A percentile compares a stretch with the other conserved stretches of the same genome.
Conservation (phyloP, 495 filamentous ascomycete genomes). For the Penicillium coprophilum region DNA sequence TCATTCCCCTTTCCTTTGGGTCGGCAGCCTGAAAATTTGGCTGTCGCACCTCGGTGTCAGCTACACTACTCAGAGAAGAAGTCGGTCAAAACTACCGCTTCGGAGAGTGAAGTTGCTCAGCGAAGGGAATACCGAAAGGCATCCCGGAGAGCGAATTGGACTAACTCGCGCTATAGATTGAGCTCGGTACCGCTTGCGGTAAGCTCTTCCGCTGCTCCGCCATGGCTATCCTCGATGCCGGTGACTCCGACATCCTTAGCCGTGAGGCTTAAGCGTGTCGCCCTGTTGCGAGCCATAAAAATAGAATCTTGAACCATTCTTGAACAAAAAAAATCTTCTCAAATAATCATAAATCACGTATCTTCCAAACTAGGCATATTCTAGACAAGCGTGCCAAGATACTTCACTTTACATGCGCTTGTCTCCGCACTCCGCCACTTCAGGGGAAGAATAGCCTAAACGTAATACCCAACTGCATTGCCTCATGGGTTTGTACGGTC, state of each 20-base stretch:
- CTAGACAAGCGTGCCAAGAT: neutral
- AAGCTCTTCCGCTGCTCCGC: conserved; percentile 83
- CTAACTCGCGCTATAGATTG: conserved; percentile 65
- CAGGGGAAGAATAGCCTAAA: conserved; percentile 16
- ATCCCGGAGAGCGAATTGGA: conserved; percentile 33
- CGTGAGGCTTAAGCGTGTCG: conserved; percentile 23
- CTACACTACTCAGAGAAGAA: conserved; percentile 37
- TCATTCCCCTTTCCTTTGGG: conserved; percentile 1
- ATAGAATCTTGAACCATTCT: conserved; percentile 15
- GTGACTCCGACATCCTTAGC: conserved; percentile 92
- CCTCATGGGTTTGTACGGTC: too few relatives aligned
- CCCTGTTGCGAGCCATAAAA: conserved; percentile 8
- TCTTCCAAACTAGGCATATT: neutral
- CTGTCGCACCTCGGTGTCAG: conserved; percentile 27
- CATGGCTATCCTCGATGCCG: conserved; percentile 95
- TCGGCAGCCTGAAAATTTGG: conserved; percentile 10
- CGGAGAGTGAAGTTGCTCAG: conserved; percentile 67
- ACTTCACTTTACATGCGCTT: neutral
- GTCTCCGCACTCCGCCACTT: conserved; percentile 1
- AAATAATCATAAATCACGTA: conserved; percentile 19
- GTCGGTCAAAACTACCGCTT: conserved; percentile 24
- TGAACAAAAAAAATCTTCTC: conserved; percentile 2
- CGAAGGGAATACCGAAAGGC: conserved; percentile 34
- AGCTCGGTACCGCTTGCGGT: conserved; percentile 92
- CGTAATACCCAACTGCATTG: conserved; percentile 7